A percentile compares a stretch with the other conserved stretches of the same genome.
phyloP scores from a whole-genome alignment of 2,329 filamentous ascomycete species.

The Paracoccidioides brasiliensis region DNA sequence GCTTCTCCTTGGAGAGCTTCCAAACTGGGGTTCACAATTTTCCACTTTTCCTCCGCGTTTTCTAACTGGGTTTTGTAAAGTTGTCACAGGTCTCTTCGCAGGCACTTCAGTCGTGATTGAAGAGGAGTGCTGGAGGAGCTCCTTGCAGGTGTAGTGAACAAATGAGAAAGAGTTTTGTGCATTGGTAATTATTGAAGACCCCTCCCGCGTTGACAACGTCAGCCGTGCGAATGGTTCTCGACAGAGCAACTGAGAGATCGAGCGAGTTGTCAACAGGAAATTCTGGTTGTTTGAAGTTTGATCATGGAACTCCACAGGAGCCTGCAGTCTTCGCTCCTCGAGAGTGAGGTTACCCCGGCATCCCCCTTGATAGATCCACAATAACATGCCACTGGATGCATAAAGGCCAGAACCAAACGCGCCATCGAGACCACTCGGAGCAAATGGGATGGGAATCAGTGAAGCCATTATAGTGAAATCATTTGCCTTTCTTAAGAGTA shows the following conservation, averaged over 20 bases:
- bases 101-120: constrained; percentile 57
- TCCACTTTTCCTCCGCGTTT: constrained; percentile 38
- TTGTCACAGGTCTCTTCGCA: constrained; percentile 48
- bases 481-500: too few relatives aligned
- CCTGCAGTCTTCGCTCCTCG: constrained; percentile 57
- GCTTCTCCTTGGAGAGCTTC: constrained; percentile 34
- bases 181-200: constrained; percentile 22
- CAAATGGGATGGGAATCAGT: constrained; percentile 21
- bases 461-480: constrained; percentile 42
- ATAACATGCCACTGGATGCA: constrained; percentile 55
- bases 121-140: constrained; percentile 60
- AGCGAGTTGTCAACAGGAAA: constrained; percentile 41
- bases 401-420: constrained; percentile 40
- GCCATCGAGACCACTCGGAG: constrained; percentile 36
- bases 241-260: constrained; percentile 38
- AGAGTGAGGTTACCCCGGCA: constrained; percentile 56
- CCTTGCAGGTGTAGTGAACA: constrained; percentile 48
- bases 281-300: constrained; percentile 38
- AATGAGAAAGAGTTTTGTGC: constrained; percentile 45
- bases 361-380: constrained; percentile 46
- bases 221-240: constrained; percentile 46
- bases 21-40: constrained; percentile 39
- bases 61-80: constrained; percentile 47
- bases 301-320: constrained; percentile 52
- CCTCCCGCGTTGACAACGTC: constrained; percentile 54